Base-by-base conservation (phyloP, 2,329 filamentous ascomycete genomes). In the Xylaria digitata region DNA sequence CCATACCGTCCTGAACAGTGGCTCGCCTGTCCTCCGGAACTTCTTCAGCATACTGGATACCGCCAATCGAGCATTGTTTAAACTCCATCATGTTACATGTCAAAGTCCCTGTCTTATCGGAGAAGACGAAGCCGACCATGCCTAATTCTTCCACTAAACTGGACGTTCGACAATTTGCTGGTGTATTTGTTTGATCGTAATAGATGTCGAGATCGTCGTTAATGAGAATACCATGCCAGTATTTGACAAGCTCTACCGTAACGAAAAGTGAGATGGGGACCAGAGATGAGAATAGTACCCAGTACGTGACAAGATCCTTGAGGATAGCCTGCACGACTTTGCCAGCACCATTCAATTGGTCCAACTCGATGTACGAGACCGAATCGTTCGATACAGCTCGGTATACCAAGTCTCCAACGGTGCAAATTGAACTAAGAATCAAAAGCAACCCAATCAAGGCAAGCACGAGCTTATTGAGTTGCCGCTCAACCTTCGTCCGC, bases 41-140 rank as follows among this genome's bases (percentile, higher is more conserved):
- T 49, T 95, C 93, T 61, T 96, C 94, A 13, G 93, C 92, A 76
- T 99, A 99, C 80, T 97, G 95, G 60, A 98, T 90, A 30, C 96
- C 96, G 30, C 89, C 93, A 76, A 99, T 98, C 0, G 92, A 92
- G 75, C 92, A 96, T 79, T 98, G 94, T 77, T 94, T 94, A 80
- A 98, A 99, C 79, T 98, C 95, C 96, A 99, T 98, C 86, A 93
- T 90, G 77, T 98, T 98, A 81, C 94, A 97, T n/a, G 95, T 98
- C 75, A 98, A 83, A 3, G 95, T 98, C 49, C 95, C 95, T 1
- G 95, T 98, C 83, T 98, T 98, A 83, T 98, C 95, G 0, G 94
- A 97, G 79, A 99, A 99, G 70, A 99, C 96, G 75, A 96, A 99
- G 76, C 98, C 96, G 50, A 99, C 96, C 86, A 98, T 97, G 62